Base-by-base conservation (phyloP, 2,329 filamentous ascomycete genomes). In the Dendryphion nanum region DNA sequence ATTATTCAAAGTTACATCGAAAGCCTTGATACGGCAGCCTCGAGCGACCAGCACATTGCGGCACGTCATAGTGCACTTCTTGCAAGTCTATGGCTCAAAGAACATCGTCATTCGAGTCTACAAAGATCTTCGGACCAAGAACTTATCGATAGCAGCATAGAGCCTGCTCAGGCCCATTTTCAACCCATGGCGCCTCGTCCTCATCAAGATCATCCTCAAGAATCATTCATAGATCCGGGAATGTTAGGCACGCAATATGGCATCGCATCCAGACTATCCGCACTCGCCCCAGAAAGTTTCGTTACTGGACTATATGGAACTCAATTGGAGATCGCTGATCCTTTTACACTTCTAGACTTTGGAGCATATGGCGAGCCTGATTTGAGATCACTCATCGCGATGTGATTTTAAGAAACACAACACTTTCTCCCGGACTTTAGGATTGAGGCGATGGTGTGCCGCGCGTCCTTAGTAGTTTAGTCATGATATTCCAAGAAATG, bases 281-380 rank as follows among this genome's bases (percentile, higher is more conserved):
- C 10, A 8, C 12, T 30, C 10, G 15, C n/a, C 13, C 35, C 35
- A 19, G 35, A 37, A 12, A 14, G 13, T 8, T 37, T 37, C 19
- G 35, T 37, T n/a, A 37, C 35, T 7, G 35, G 35, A 8, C 19
- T 37, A 18, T 37, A 37, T 30, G 35, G 28, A 4, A 37, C 19
- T 12, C 18, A 37, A 13, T 18, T 24, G 17, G 23, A 37, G 17
- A 15, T 18, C 19, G 23, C 13, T 15, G 35, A 37, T 30, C 29
- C 29, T 13, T 31, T 37, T 18, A 28, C 21, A 18, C 17, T 31
- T 6, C 31, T 31, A 14, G 29, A 31, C 18, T 30, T 37, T 14
- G 35, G 35, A 12, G 35, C 35, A 12, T 37, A 37, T 21, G 35
- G 35, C 14, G 35, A 37, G 17, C 35, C 35, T 15, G 35, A 37